Conservation (phyloP, 495 filamentous ascomycete genomes). For the Aspergillus asperescens region DNA sequence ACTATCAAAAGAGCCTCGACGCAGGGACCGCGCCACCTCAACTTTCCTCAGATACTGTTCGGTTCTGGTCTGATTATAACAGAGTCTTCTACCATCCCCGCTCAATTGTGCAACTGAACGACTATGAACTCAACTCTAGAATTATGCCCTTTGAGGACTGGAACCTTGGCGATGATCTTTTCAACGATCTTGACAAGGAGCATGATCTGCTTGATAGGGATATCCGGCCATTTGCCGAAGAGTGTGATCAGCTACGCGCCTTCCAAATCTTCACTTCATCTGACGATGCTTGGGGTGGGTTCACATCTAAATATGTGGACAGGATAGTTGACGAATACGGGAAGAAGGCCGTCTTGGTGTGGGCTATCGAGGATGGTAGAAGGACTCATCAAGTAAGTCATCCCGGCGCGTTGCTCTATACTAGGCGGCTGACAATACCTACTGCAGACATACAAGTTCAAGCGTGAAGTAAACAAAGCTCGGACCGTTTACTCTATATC, state of each 20-base stretch:
- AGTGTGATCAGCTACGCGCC: slow-evolving; percentile 87
- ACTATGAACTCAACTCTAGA: slow-evolving; percentile 72
- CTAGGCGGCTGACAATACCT: slow-evolving; percentile 30
- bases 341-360: slow-evolving; percentile 78
- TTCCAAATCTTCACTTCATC: slow-evolving; percentile 72
- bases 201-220: slow-evolving; percentile 86
- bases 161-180: slow-evolving; percentile 76
- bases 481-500: slow-evolving; percentile 61
- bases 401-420: slow-evolving; percentile 6
- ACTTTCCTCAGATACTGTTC: slow-evolving; percentile 64
- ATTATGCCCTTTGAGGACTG: slow-evolving; percentile 81
- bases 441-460: slow-evolving; percentile 23
- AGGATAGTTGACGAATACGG: slow-evolving; percentile 83
- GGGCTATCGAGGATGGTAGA: slow-evolving; percentile 67
- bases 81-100: slow-evolving; percentile 87
- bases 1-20: slow-evolving; percentile 76
- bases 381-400: slow-evolving; percentile 53
- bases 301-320: slow-evolving; percentile 73
- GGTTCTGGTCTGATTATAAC: slow-evolving; percentile 95
- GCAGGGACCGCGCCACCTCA: slow-evolving; percentile 52
- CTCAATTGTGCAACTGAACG: slow-evolving; percentile 81
- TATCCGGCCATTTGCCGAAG: slow-evolving; percentile 78
- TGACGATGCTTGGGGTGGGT: slow-evolving; percentile 94
- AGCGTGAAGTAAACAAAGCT: slow-evolving; percentile 62
- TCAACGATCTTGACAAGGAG: slow-evolving; percentile 72